These are phyloP conservation scores for Trichocomaceae sp. DNA, from an alignment of 2,329 filamentous ascomycete genomes.

Conservation along the genomic window DNA sequence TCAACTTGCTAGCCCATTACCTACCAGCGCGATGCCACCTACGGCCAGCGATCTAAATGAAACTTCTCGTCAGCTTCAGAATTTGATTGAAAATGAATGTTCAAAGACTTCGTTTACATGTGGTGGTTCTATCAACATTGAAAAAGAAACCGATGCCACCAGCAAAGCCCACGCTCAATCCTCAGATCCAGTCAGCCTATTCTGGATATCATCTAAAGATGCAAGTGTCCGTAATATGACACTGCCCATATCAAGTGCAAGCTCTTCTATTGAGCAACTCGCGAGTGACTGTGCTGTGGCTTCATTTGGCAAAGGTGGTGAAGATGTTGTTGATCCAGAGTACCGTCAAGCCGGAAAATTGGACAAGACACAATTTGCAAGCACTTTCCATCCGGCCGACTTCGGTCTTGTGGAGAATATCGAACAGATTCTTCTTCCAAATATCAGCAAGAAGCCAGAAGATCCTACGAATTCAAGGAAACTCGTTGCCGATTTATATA, in stretches of 20 bases:
- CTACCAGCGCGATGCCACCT: not conserved
- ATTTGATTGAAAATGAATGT: slow-evolving; percentile 9
- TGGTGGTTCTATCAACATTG: slow-evolving; percentile 14
- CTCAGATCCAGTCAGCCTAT: slow-evolving; percentile 14
- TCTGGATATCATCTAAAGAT: slow-evolving; percentile 11
- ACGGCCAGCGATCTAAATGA: not conserved
- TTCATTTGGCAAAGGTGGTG: slow-evolving; percentile 41
- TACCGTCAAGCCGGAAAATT: slow-evolving; percentile 51
- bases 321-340: slow-evolving; percentile 46
- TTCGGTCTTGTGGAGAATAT: slow-evolving; percentile 48
- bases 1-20: not conserved
- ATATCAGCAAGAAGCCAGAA: slow-evolving; percentile 13
- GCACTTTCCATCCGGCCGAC: slow-evolving; percentile 47
- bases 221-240: not conserved
- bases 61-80: slow-evolving; percentile 6
- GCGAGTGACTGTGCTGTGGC: slow-evolving; percentile 38
- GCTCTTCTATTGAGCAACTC: slow-evolving; percentile 18
- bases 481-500: slow-evolving; percentile 51
- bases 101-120: slow-evolving; percentile 14
- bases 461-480: slow-evolving; percentile 21
- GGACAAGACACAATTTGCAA: slow-evolving; percentile 42
- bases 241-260: slow-evolving; percentile 1
- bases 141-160: not conserved
- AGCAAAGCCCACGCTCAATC: not conserved
- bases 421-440: slow-evolving; percentile 42